These are phyloP conservation scores for Monosporozyma solicola DNA, from an alignment of 805 yeast species.

Conservation along the genomic window DNA sequence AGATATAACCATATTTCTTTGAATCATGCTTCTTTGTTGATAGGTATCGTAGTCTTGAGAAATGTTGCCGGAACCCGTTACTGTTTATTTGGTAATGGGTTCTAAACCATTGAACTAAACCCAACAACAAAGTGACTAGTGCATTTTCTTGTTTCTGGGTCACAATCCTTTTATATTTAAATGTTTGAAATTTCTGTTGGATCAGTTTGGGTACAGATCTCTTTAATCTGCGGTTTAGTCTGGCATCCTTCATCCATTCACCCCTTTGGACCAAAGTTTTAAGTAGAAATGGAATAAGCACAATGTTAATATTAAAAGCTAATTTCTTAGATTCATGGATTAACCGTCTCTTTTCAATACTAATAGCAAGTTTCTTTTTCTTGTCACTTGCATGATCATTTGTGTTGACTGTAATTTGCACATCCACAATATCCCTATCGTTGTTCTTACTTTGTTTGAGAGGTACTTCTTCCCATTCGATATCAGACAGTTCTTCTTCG, in stretches of 20 bases:
- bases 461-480: constrained; percentile 26
- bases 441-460: constrained; percentile 5
- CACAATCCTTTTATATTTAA: not conserved
- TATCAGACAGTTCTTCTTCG: constrained; percentile 6
- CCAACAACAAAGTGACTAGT: constrained; percentile 16
- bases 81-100: constrained; percentile 18
- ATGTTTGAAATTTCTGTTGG: constrained; percentile 11
- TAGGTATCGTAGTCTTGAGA: constrained; percentile 6
- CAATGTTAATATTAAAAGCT: constrained; percentile 14
- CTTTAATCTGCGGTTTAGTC: constrained; percentile 14
- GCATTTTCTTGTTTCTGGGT: not conserved
- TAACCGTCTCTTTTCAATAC: not conserved
- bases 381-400: not conserved
- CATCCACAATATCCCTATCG: not conserved
- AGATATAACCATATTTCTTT: constrained; percentile 3
- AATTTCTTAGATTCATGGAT: constrained; percentile 7
- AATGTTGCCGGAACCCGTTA: constrained; percentile 23
- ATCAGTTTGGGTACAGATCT: constrained; percentile 21
- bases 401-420: not conserved
- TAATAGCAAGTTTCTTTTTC: not conserved
- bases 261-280: constrained; percentile 8
- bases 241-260: constrained; percentile 10
- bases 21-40: not conserved
- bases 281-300: constrained; percentile 16
- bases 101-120: constrained; percentile 22